Evolutionary conservation across 805 yeast species (phyloP), one percentile per base, ranked within the genome.

Genomic region (Kluyveromyces nonfermentans): DNA sequence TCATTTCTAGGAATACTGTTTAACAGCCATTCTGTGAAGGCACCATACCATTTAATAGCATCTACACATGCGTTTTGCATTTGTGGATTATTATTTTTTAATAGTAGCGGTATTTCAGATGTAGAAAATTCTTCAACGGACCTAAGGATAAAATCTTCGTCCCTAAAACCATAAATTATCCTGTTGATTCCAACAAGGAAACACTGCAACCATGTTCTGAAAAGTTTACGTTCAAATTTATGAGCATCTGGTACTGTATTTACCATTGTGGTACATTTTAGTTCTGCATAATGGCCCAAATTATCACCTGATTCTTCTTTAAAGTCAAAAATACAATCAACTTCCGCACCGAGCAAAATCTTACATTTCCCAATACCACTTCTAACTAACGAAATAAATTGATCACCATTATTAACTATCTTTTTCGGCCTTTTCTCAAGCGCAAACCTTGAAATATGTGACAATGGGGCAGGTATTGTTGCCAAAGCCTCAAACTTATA

Each of bases 161-260:
- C 94, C 52, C 96, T 73, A 63, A 84, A 93, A 0, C 97, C 99
- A 57, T 85, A 85, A 4, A 85, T 73, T 4, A 90, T 72, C 46
- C 75, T 75, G n/a, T 83, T 80, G 17, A 93, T 74, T 4, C 98
- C 98, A 37, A 86, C 70, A 18, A 93, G 68, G 61, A 88, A 93
- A 49, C 95, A 83, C 66, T 88, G 97, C 2, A 95, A 86, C 99
- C 99, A 93, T 0, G 94, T 74, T 48, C 70, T 75, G 59, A 82
- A 77, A 37, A 93, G 66, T 63, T 87, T 88, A 43, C 71, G 73
- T 57, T 90, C 96, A 57, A 90, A 87, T 16, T 59, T 71, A 33
- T 70, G 70, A 14, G 82, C 78, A 33, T 81, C 81, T 14, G 72
- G 69, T 5, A 78, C 76, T 16, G 74, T 69, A 18, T 67, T 69